Evolutionary conservation across 176 grass and related monocot species (phyloP).

Genomic region (Bolboschoenus planiculmis): DNA sequence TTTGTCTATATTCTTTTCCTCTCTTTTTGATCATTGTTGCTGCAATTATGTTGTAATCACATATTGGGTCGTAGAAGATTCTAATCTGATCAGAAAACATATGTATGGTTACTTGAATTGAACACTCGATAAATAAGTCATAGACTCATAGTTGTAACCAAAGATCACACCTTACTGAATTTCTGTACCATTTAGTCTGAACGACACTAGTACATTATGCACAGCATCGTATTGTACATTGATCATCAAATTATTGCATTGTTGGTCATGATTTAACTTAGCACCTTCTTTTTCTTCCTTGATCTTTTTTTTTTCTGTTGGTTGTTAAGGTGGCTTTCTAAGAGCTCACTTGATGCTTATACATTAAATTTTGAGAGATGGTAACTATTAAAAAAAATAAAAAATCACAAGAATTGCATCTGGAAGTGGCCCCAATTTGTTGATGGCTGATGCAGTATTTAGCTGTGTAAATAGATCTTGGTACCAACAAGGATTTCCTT

Average conservation of each 20-base stretch:
- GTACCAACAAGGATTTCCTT: not conserved
- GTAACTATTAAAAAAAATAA: not conserved
- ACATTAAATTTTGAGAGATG: not conserved
- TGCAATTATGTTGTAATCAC: too few relatives aligned
- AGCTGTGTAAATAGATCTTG: not conserved
- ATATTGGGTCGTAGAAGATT: not conserved
- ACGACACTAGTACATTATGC: not conserved
- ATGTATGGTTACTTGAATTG: not conserved
- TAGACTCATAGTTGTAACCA: constrained; percentile 5
- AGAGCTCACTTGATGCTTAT: not conserved
- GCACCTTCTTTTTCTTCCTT: not conserved
- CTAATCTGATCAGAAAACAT: not conserved
- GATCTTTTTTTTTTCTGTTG: not conserved
- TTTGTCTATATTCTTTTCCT: not conserved
- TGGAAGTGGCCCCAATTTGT: not conserved
- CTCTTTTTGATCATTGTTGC: not conserved
- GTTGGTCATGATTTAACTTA: not conserved
- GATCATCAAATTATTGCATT: not conserved
- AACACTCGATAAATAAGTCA: not conserved
- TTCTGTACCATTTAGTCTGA: not conserved
- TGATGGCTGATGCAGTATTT: not conserved
- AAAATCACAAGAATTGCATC: not conserved
- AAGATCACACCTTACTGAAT: not conserved
- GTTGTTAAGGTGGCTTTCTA: not conserved
- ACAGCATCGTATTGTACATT: too few relatives aligned